Conservation (phyloP, 2,329 filamentous ascomycete genomes). For the Plenodomus biglobosus region DNA sequence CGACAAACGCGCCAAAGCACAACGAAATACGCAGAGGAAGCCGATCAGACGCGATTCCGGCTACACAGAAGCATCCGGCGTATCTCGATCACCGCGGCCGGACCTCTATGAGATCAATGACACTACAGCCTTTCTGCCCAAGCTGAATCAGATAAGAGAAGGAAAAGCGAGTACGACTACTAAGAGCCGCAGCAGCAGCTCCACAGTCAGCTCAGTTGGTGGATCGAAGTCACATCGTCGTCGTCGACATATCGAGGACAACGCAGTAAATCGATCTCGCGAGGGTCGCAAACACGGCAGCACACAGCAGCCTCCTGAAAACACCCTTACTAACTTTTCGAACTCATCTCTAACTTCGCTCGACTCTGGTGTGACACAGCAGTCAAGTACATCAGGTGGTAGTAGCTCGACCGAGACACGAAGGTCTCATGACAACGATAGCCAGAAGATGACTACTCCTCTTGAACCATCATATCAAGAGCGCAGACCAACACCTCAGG, state of each 20-base stretch:
- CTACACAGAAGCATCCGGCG: slow-evolving; percentile 12
- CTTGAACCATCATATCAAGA: slow-evolving; percentile 17
- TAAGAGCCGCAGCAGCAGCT: slow-evolving; percentile 25
- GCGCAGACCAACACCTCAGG: slow-evolving; percentile 19
- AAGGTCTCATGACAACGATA: slow-evolving; percentile 45
- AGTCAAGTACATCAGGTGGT: slow-evolving; percentile 47
- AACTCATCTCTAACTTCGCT: slow-evolving; percentile 49
- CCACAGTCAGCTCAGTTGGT: slow-evolving; percentile 21
- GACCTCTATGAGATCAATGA: slow-evolving; percentile 22
- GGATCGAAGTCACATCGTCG: slow-evolving; percentile 20
- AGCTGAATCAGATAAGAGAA: slow-evolving; percentile 47
- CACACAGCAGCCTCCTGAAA: slow-evolving; percentile 36
- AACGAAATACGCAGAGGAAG: slow-evolving; percentile 26
- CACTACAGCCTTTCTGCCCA: slow-evolving; percentile 40
- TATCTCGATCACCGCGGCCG: slow-evolving; percentile 16
- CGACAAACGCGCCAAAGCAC: slow-evolving; percentile 21
- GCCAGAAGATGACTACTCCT: not conserved
- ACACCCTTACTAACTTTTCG: slow-evolving; percentile 33
- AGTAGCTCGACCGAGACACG: slow-evolving; percentile 52
- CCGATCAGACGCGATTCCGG: slow-evolving; percentile 21
- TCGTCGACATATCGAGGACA: slow-evolving; percentile 24
- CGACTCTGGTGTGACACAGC: slow-evolving; percentile 46
- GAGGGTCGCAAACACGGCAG: slow-evolving; percentile 38
- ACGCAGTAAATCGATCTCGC: slow-evolving; percentile 28
- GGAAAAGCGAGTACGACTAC: slow-evolving; percentile 31